These are phyloP conservation scores for Solanum chilense DNA, from an alignment of 257 asterid genomes.

Conservation along the genomic window DNA sequence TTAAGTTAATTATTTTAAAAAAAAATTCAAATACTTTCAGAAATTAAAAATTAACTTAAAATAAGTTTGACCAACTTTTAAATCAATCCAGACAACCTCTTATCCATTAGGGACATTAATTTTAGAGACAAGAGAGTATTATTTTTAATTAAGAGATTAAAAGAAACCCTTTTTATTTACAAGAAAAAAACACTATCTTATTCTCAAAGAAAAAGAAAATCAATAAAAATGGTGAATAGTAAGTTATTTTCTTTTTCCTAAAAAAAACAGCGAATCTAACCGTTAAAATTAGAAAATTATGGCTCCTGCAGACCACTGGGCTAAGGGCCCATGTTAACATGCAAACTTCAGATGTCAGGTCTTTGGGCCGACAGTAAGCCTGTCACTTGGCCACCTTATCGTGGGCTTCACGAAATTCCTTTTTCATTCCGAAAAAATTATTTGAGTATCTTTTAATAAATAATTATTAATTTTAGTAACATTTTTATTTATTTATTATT, in stretches of 20 bases:
- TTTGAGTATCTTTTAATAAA: too few relatives aligned
- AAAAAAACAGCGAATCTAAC: background rate
- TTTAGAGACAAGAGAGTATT: background rate
- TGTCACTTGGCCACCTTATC: background rate
- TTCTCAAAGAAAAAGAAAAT: background rate
- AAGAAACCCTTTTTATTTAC: background rate
- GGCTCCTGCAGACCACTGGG: background rate
- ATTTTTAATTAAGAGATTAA: background rate
- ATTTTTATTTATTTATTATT: too few relatives aligned
- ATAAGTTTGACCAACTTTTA: too few relatives aligned
- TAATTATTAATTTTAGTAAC: rapidly evolving
- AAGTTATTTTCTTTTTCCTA: background rate
- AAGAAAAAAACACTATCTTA: background rate
- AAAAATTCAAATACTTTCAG: too few relatives aligned
- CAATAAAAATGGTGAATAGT: too few relatives aligned
- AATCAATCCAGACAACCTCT: too few relatives aligned
- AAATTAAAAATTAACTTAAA: too few relatives aligned
- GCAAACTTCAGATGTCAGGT: background rate
- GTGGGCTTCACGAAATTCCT: background rate
- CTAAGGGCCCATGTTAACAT: background rate
- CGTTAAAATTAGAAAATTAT: background rate
- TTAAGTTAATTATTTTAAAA: too few relatives aligned
- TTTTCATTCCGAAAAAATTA: background rate
- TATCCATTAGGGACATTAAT: too few relatives aligned
- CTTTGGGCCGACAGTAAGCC: background rate